Evolutionary conservation across 2,329 filamentous ascomycete genomes (phyloP).

Genomic region (Penicillium sp.): DNA sequence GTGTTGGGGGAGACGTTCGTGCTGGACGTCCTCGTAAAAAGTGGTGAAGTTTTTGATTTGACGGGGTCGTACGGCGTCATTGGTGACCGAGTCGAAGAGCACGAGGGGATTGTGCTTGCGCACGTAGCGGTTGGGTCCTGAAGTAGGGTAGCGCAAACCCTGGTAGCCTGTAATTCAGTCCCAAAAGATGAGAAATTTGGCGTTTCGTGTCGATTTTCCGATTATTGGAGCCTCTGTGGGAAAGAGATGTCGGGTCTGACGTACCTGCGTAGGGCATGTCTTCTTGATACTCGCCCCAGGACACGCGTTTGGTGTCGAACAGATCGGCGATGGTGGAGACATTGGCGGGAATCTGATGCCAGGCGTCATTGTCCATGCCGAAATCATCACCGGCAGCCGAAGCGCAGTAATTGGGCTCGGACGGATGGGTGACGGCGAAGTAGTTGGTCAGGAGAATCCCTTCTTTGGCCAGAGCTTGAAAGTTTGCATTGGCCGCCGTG

Average conservation of each 20-base stretch:
- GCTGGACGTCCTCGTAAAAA: conserved; percentile 62
- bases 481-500: conserved; percentile 52
- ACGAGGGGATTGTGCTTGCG: conserved; percentile 71
- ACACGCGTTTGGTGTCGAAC: conserved; percentile 58
- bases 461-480: conserved; percentile 29
- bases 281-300: conserved; percentile 70
- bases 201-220: no score
- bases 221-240: neutral
- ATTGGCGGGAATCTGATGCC: conserved; percentile 54
- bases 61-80: conserved; percentile 53
- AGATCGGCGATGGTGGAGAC: conserved; percentile 64
- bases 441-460: conserved; percentile 59
- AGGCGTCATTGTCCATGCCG: conserved; percentile 63
- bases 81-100: conserved; percentile 60
- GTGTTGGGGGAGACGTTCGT: conserved; percentile 63
- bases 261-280: conserved; percentile 63
- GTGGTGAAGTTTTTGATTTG: conserved; percentile 68
- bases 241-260: neutral
- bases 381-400: conserved; percentile 65
- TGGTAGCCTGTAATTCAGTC: conserved; percentile 1
- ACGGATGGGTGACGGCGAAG: conserved; percentile 63
- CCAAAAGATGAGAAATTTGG: neutral
- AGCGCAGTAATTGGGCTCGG: conserved; percentile 70
- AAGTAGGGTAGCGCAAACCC: conserved; percentile 58
- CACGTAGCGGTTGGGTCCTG: conserved; percentile 67